phyloP scores from a whole-genome alignment of 495 filamentous ascomycete species.

The Aspergillus asperescens region DNA sequence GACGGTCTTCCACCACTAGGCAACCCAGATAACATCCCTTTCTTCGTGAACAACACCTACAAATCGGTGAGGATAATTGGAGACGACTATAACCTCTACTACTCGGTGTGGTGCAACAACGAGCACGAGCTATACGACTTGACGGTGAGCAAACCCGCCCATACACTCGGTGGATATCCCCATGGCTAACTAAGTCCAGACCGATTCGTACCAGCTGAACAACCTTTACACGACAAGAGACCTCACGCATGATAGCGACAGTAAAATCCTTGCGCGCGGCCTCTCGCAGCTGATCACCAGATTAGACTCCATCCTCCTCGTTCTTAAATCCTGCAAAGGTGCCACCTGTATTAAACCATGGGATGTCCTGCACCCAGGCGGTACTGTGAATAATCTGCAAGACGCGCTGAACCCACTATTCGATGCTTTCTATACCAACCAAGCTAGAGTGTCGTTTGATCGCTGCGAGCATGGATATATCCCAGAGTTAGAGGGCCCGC shows the following conservation, averaged over 20 bases:
- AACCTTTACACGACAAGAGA: constrained; percentile 39
- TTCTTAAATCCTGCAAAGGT: constrained; percentile 53
- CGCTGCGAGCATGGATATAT: constrained; percentile 14
- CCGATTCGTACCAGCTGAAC: constrained; percentile 47
- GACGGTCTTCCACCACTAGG: neutral
- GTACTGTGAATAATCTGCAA: constrained; percentile 26
- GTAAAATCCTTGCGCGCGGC: neutral
- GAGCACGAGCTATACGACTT: constrained; percentile 54
- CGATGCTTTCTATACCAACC: constrained; percentile 14
- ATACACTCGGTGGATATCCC: too few species aligned
- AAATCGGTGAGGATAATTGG: constrained; percentile 49
- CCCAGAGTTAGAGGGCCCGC: constrained; percentile 9
- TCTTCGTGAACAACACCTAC: constrained; percentile 47
- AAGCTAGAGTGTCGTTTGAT: constrained; percentile 8
- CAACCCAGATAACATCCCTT: neutral
- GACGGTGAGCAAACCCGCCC: constrained; percentile 23
- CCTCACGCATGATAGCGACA: neutral
- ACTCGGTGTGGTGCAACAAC: constrained; percentile 54
- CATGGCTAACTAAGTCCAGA: constrained; percentile 18
- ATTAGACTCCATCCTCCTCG: constrained; percentile 52
- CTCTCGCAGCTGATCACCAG: constrained; percentile 34
- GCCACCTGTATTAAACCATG: constrained; percentile 46
- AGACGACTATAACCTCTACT: constrained; percentile 46
- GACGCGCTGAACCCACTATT: constrained; percentile 20
- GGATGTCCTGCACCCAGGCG: constrained; percentile 45